Evolutionary conservation across 108 stramenopile genomes (phyloP).

Genomic region (Heterococcus sp.): DNA sequence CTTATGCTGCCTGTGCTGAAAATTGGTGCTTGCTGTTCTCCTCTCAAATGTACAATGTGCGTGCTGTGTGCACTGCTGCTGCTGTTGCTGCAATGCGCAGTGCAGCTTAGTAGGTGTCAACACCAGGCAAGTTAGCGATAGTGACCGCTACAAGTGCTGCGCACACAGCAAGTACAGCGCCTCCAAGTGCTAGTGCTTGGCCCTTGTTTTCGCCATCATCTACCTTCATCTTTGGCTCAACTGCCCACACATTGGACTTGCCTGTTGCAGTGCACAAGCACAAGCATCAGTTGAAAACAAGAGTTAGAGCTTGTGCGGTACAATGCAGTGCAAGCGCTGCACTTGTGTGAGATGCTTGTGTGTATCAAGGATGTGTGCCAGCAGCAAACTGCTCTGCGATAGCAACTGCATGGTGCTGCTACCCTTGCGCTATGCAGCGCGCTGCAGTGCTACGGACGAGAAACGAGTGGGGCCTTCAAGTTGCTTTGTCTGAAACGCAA

Average conservation of each 20-base stretch:
- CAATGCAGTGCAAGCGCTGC: background rate
- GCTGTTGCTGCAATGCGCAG: background rate
- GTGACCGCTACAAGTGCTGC: constrained; percentile 69
- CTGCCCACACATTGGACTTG: constrained; percentile 94
- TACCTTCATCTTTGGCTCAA: constrained; percentile 93
- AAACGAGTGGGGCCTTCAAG: too few species aligned
- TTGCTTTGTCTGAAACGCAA: too few species aligned
- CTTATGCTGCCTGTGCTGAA: too few species aligned
- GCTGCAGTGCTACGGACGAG: too few species aligned
- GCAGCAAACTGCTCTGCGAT: background rate
- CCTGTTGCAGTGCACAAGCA: constrained; percentile 84
- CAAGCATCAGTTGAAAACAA: constrained; percentile 22
- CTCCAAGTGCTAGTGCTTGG: constrained; percentile 66
- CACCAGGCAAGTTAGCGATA: constrained; percentile 76
- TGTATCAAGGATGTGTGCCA: background rate
- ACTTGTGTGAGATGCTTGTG: background rate
- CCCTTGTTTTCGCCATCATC: constrained; percentile 58
- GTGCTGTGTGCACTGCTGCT: too few species aligned
- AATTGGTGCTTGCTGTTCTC: too few species aligned
- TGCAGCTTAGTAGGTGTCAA: constrained; percentile 73
- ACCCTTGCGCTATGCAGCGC: too few species aligned
- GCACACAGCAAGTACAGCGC: constrained; percentile 61
- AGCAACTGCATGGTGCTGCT: too few species aligned
- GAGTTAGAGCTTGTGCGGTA: background rate
- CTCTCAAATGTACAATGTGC: too few species aligned